phyloP scores from a whole-genome alignment of 2,329 filamentous ascomycete species.

The Ilyonectria sp. region DNA sequence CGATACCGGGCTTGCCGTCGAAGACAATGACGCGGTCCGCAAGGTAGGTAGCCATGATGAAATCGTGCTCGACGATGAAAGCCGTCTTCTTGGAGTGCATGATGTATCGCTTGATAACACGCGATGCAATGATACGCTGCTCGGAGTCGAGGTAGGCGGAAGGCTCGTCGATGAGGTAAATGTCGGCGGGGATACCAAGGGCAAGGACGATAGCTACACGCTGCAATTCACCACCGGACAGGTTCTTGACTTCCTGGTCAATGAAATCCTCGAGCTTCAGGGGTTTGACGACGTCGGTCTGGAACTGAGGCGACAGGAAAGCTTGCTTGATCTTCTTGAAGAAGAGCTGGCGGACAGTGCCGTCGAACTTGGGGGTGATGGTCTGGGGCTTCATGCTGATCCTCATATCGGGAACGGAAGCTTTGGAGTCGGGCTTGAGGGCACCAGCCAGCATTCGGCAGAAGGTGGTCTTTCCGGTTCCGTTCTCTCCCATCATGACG shows the following conservation, averaged over 20 bases:
- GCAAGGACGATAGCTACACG: conserved; percentile 98
- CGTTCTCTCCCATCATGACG: conserved; percentile 99
- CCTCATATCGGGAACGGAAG: conserved; percentile 90
- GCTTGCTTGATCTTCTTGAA: conserved; percentile 99
- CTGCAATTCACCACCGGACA: conserved; percentile 99
- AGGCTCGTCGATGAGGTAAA: conserved; percentile 98
- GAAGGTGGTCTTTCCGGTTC: conserved; percentile 99
- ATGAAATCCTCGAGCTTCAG: conserved; percentile 99
- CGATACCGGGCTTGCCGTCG: conserved; percentile 90
- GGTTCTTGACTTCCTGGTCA: conserved; percentile 98
- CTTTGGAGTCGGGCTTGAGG: conserved; percentile 87
- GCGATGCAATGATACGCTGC: conserved; percentile 96
- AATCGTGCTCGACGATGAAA: conserved; percentile 99
- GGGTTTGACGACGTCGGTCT: conserved; percentile 99
- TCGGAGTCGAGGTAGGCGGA: conserved; percentile 98
- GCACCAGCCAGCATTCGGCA: conserved; percentile 95
- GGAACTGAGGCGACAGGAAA: conserved; percentile 97
- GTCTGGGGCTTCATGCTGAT: conserved; percentile 99
- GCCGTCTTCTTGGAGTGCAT: conserved; percentile 99
- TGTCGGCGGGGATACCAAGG: conserved; percentile 95
- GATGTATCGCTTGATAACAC: conserved; percentile 99
- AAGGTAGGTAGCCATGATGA: conserved; percentile 89
- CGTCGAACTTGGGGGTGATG: conserved; percentile 97
- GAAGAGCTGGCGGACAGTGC: conserved; percentile 97
- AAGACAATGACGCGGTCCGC: conserved; percentile 99